Evolutionary conservation across 1,284 basidiomycete species (phyloP).

Genomic region (Bjerkandera adusta): DNA sequence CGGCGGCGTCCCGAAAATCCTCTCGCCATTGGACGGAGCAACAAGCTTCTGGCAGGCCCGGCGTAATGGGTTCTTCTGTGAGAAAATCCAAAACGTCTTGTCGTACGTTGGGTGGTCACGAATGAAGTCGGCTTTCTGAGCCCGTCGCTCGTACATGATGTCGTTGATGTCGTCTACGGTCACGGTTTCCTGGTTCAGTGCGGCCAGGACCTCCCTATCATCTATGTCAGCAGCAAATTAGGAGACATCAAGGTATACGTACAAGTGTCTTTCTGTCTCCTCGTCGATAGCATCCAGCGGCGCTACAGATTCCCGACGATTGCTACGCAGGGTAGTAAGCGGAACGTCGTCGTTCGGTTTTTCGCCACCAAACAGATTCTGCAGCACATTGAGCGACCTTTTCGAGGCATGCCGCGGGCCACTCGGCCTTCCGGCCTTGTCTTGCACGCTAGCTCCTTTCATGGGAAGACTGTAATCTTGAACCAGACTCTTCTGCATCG

Average conservation of each 20-base stretch:
- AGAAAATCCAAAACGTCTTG: slow-evolving; percentile 88
- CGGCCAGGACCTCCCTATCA: slow-evolving; percentile 63
- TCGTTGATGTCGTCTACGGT: slow-evolving; percentile 56
- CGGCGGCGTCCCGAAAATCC: slow-evolving; percentile 76
- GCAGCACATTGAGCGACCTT: slow-evolving; percentile 58
- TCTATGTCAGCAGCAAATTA: background rate
- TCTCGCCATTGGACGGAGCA: slow-evolving; percentile 79
- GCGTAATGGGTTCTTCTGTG: slow-evolving; percentile 78
- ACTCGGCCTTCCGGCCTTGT: slow-evolving; percentile 16
- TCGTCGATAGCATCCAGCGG: slow-evolving; percentile 48
- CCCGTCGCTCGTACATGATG: slow-evolving; percentile 69
- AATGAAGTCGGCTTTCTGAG: slow-evolving; percentile 87
- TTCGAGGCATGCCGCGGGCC: slow-evolving; percentile 48
- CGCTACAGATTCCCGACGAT: slow-evolving; percentile 41
- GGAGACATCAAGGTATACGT: slow-evolving; percentile 22
- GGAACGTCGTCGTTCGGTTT: slow-evolving; percentile 57
- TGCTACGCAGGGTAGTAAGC: slow-evolving; percentile 50
- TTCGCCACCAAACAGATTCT: slow-evolving; percentile 68
- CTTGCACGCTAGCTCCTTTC: slow-evolving; percentile 26
- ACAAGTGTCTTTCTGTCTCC: slow-evolving; percentile 74
- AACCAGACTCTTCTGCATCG: slow-evolving; percentile 74
- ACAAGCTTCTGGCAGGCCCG: slow-evolving; percentile 84
- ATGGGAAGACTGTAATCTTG: slow-evolving; percentile 52
- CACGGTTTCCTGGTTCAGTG: slow-evolving; percentile 50
- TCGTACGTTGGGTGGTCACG: slow-evolving; percentile 89